phyloP scores from a whole-genome alignment of 805 yeast genomes.

The Candida glaebosa region DNA sequence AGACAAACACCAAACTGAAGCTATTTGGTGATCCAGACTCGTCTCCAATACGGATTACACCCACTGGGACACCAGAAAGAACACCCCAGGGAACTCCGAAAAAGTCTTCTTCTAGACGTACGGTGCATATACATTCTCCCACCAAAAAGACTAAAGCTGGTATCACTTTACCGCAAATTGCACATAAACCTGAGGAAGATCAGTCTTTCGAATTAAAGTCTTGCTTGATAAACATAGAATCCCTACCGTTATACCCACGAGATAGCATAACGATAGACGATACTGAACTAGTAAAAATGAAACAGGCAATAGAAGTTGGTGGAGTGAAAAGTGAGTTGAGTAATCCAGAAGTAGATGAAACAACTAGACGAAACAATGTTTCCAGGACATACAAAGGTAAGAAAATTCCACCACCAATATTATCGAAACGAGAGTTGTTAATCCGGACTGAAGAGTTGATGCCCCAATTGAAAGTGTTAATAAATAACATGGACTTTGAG shows the following conservation, averaged over 20 bases:
- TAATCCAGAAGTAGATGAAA: neutral
- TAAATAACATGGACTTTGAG: slow-evolving; percentile 38
- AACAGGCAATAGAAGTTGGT: neutral
- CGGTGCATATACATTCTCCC: neutral
- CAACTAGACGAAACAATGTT: neutral
- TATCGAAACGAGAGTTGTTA: slow-evolving; percentile 29
- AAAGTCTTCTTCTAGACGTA: neutral
- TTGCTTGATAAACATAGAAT: neutral
- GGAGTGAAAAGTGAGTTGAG: neutral
- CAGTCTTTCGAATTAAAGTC: neutral
- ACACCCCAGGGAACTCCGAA: neutral
- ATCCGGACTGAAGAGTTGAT: slow-evolving; percentile 26
- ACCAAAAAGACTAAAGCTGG: neutral
- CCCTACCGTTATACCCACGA: neutral
- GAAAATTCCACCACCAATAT: slow-evolving; percentile 20
- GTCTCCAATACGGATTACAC: neutral
- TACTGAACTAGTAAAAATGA: neutral
- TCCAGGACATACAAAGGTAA: slow-evolving; percentile 10
- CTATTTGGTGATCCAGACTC: neutral
- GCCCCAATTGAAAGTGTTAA: slow-evolving; percentile 31
- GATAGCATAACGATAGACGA: neutral
- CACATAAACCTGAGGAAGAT: neutral
- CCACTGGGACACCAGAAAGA: too few species aligned
- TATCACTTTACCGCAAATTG: neutral
- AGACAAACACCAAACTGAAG: neutral